Percentiles rank a stretch among this genome's conserved stretches.
phyloP scores from a whole-genome alignment of 805 yeast genomes.

The Candida germanica region DNA sequence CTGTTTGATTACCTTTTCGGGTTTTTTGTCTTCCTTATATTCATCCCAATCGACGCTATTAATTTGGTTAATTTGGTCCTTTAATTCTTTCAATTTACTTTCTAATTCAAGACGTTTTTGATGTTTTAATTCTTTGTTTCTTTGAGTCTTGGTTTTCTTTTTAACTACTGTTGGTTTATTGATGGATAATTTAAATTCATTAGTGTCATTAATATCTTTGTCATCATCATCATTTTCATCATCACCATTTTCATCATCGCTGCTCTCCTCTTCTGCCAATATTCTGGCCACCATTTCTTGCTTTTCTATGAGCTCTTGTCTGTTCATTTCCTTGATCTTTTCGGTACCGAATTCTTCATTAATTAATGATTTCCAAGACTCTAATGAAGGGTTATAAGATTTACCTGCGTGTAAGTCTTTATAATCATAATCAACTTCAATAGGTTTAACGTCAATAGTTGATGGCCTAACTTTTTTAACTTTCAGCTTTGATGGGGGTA shows the following conservation, averaged over 20 bases:
- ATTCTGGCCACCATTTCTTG: conserved; percentile 61
- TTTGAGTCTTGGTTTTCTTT: conserved; percentile 72
- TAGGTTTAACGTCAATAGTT: conserved; percentile 36
- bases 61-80: conserved; percentile 58
- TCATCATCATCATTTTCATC: conserved; percentile 42
- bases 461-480: conserved; percentile 25
- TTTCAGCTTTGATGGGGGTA: conserved; percentile 44
- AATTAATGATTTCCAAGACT: conserved; percentile 76
- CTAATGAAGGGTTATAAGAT: conserved; percentile 87
- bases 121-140: conserved; percentile 67
- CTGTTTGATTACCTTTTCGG: conserved; percentile 15
- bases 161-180: conserved; percentile 67
- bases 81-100: conserved; percentile 54
- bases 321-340: conserved; percentile 61
- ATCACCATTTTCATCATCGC: conserved; percentile 36
- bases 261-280: conserved; percentile 54
- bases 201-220: conserved; percentile 27
- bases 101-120: conserved; percentile 57
- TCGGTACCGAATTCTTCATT: conserved; percentile 64
- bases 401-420: conserved; percentile 70
- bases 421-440: conserved; percentile 45
- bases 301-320: conserved; percentile 59
- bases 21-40: conserved; percentile 18
- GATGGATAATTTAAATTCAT: conserved; percentile 53
- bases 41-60: conserved; percentile 36